These are phyloP conservation scores for Euphorbia tirucalli DNA, from an alignment of 345 rosid genomes.

Conservation along the genomic window DNA sequence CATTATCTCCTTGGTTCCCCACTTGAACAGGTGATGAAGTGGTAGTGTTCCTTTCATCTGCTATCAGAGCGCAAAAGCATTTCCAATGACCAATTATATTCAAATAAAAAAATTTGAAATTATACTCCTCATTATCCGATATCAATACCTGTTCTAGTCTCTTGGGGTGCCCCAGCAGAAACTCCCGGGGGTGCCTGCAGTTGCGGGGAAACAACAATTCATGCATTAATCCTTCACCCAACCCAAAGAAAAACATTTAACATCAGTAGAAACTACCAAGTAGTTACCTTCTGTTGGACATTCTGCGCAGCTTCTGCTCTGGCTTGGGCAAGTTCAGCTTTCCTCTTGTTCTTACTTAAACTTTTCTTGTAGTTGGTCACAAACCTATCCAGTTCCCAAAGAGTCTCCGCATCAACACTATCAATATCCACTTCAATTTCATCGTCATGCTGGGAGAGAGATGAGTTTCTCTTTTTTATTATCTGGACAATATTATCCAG, in stretches of 20 bases:
- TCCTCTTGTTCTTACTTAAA: constrained; percentile 94
- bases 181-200: constrained; percentile 52
- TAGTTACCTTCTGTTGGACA: constrained; percentile 55
- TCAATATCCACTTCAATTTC: constrained; percentile 99
- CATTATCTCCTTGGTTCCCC: constrained; percentile 56
- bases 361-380: constrained; percentile 93
- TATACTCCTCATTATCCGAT: background rate
- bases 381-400: constrained; percentile 99
- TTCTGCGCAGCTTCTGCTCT: constrained; percentile 64
- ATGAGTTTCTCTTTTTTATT: constrained; percentile 84
- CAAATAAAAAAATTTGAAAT: constrained; percentile 1
- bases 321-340: constrained; percentile 92
- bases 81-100: constrained; percentile 14
- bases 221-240: constrained; percentile 1
- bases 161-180: constrained; percentile 48
- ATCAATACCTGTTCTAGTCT: constrained; percentile 54
- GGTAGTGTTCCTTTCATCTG: constrained; percentile 58
- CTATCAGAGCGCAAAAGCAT: constrained; percentile 12
- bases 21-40: constrained; percentile 49
- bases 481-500: constrained; percentile 91
- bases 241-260: background rate
- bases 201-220: background rate
- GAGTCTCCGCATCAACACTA: constrained; percentile 93
- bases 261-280: background rate
- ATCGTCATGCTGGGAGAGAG: constrained; percentile 74